Base-by-base conservation (phyloP, 2,329 filamentous ascomycete genomes). In the Calonectria pseudoreteaudii region DNA sequence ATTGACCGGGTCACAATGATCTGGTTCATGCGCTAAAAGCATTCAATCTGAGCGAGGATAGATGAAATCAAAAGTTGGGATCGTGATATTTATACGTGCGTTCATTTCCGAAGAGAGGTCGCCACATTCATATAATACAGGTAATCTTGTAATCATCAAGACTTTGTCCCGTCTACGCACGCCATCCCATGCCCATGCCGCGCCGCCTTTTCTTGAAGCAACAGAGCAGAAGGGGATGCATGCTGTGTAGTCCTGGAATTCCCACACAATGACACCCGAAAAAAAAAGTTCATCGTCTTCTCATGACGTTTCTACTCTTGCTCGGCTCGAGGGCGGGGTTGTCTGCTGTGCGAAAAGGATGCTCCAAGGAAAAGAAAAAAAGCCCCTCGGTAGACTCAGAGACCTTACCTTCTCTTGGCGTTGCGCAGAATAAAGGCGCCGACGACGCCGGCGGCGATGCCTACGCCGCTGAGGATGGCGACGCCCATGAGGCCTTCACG, bases 401-500 rank as follows among this genome's bases (percentile, higher is more conserved):
- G 31, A 34, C 20, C 18, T 78, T 81, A 91, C 81, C 89, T 87
- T 83, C 86, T 92, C 85, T 91, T 91, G 77, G 92, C 90, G 75
- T 95, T 94, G 85, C 92, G 93, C 83, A 98, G 90, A 76, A 99
- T 84, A 81, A 98, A 91, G 18, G 95, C 95, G 41, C 96, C 97
- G 20, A 98, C 92, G 20, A 98, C 92, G n/a, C 96, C 97, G 3
- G 96, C 97, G 2, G 95, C 96, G 75, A 98, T 93, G 68, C 96
- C 96, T 70, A 98, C 91, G 38, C 97, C 96, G 75, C 96, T 96
- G 53, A 98, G 92, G 83, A 99, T 98, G 53, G 97, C 97, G 71
- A 98, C 95, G 56, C 97, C 97, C 87, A 98, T 91, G 75, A 99
- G 85, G 0, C 97, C 97, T 86, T 99, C 97, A 88, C 93, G 97